Conservation (phyloP, 495 filamentous ascomycete genomes). For the Thermochaetoides thermophila region DNA sequence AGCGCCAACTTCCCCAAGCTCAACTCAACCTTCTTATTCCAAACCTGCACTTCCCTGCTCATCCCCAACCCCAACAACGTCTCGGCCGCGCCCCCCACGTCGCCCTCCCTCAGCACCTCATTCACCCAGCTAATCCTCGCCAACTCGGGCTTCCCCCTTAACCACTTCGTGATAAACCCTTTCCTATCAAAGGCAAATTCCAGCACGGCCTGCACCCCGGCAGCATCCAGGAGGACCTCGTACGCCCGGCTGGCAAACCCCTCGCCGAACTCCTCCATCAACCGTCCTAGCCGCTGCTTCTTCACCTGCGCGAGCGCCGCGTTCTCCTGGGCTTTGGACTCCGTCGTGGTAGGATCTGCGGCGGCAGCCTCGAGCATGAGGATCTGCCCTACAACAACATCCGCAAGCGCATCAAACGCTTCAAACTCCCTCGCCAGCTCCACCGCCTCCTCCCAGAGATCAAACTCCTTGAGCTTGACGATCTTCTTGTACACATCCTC, state of each 20-base stretch:
- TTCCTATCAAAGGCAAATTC: slow-evolving; percentile 46
- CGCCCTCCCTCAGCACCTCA: slow-evolving; percentile 57
- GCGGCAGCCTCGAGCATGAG: slow-evolving; percentile 17
- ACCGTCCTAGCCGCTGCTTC: slow-evolving; percentile 33
- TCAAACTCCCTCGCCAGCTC: slow-evolving; percentile 57
- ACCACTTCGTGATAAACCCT: slow-evolving; percentile 54
- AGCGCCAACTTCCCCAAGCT: slow-evolving; percentile 71
- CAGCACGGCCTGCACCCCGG: slow-evolving; percentile 51
- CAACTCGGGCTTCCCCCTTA: slow-evolving; percentile 51
- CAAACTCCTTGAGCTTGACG: slow-evolving; percentile 47
- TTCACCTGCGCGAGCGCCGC: slow-evolving; percentile 19
- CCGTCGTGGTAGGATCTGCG: slow-evolving; percentile 6
- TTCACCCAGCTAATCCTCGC: slow-evolving; percentile 88
- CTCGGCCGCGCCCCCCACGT: slow-evolving; percentile 54
- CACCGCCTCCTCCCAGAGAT: slow-evolving; percentile 51
- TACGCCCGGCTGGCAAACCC: slow-evolving; percentile 71
- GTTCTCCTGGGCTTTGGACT: slow-evolving; percentile 13
- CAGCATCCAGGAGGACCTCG: slow-evolving; percentile 50
- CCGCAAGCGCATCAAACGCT: slow-evolving; percentile 54
- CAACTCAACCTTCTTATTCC: slow-evolving; percentile 84
- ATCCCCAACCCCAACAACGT: slow-evolving; percentile 51
- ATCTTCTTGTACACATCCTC: slow-evolving; percentile 29
- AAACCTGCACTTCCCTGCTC: slow-evolving; percentile 55
- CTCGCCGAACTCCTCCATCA: slow-evolving; percentile 60
- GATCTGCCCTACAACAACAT: slow-evolving; percentile 34